phyloP scores from a whole-genome alignment of 148 eudicot species.

The Camellia sinensis region DNA sequence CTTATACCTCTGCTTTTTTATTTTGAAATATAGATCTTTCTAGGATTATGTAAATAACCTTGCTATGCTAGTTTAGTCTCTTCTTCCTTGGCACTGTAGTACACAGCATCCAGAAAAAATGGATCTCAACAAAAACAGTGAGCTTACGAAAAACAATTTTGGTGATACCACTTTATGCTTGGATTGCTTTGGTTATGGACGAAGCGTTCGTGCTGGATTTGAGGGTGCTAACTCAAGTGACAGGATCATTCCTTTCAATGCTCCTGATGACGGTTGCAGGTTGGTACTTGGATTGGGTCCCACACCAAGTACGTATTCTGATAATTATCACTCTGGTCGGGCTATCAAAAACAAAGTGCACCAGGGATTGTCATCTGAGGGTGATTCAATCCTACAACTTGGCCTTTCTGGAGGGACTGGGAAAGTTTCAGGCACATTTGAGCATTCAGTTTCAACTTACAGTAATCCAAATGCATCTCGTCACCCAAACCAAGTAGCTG shows the following conservation, averaged over 20 bases:
- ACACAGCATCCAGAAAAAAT: slow-evolving; percentile 28
- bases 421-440: slow-evolving; percentile 36
- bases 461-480: slow-evolving; percentile 26
- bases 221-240: slow-evolving; percentile 19
- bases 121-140: slow-evolving; percentile 43
- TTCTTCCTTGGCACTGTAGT: slow-evolving; percentile 16
- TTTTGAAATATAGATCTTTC: slow-evolving; percentile 23
- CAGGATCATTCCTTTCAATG: slow-evolving; percentile 17
- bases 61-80: slow-evolving; percentile 17
- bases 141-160: slow-evolving; percentile 32
- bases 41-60: slow-evolving; percentile 32
- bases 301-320: slow-evolving; percentile 47
- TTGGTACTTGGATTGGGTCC: slow-evolving; percentile 96
- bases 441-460: slow-evolving; percentile 34
- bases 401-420: slow-evolving; percentile 57
- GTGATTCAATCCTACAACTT: slow-evolving; percentile 63
- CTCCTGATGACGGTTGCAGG: slow-evolving; percentile 76
- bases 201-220: slow-evolving; percentile 23
- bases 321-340: slow-evolving; percentile 20
- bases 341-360: slow-evolving; percentile 37
- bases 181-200: slow-evolving; percentile 74
- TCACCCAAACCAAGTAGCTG: slow-evolving; percentile 20
- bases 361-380: slow-evolving; percentile 33
- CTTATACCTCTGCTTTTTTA: slow-evolving; percentile 31
- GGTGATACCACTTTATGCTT: slow-evolving; percentile 77